Evolutionary conservation across 2,329 filamentous ascomycete species (phyloP).

Genomic region (Gliomastix tumulicola): DNA sequence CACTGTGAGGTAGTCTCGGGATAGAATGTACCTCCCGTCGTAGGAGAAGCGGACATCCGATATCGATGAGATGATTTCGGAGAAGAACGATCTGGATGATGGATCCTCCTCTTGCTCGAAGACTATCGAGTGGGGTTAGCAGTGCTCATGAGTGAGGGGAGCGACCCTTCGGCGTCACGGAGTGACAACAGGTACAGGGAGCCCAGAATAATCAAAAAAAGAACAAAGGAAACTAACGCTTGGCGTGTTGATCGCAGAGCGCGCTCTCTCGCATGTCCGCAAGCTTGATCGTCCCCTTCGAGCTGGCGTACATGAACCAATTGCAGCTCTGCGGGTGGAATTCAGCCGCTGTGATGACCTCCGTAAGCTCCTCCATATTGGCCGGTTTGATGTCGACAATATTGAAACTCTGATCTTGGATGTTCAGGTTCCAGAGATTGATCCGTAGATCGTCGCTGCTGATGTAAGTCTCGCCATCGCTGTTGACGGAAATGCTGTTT

Average conservation of each 20-base stretch:
- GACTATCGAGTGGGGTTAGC: constrained; percentile 44
- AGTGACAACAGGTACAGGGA: background rate
- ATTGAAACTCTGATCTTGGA: constrained; percentile 99
- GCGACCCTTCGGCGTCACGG: too few species aligned
- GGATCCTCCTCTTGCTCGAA: constrained; percentile 99
- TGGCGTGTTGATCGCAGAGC: constrained; percentile 90
- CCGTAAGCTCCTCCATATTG: constrained; percentile 98
- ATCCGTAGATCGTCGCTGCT: constrained; percentile 96
- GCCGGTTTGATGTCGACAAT: constrained; percentile 99
- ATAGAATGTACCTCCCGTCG: constrained; percentile 94
- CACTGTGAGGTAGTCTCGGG: constrained; percentile 94
- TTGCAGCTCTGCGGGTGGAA: constrained; percentile 97
- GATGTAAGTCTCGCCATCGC: constrained; percentile 98
- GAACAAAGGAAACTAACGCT: constrained; percentile 51
- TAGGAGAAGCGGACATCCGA: constrained; percentile 97
- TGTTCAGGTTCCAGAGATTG: constrained; percentile 98
- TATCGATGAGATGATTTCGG: constrained; percentile 98
- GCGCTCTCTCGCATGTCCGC: constrained; percentile 98
- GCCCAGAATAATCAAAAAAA: background rate
- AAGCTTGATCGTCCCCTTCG: constrained; percentile 97
- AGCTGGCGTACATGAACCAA: constrained; percentile 99
- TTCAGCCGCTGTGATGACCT: constrained; percentile 96
- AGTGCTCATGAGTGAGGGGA: background rate
- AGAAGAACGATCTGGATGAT: constrained; percentile 96
- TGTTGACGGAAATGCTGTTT: constrained; percentile 99